A percentile compares a stretch with the other conserved stretches of the same genome.
phyloP scores from a whole-genome alignment of 2,329 filamentous ascomycete genomes.

The Cordyceps pruinosa region DNA sequence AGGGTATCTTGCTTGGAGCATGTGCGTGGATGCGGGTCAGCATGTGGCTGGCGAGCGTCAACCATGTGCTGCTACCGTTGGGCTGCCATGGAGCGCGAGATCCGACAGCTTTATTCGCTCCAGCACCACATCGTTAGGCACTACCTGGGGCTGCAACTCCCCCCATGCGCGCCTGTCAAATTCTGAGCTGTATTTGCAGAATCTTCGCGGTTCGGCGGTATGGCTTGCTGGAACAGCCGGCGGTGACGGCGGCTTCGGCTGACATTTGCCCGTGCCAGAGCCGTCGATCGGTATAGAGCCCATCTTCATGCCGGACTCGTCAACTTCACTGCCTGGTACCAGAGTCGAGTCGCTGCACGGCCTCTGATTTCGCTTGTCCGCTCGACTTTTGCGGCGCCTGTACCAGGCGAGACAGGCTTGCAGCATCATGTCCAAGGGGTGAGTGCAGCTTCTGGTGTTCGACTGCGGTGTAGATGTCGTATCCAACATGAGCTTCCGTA shows the following conservation, averaged over 20 bases:
- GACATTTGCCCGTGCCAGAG: neutral
- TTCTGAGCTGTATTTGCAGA: slow-evolving; percentile 6
- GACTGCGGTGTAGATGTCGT: neutral
- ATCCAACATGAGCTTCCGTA: neutral
- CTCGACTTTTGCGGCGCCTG: neutral
- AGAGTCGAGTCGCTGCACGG: neutral
- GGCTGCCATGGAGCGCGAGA: neutral
- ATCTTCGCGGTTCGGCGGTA: neutral
- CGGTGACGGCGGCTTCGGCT: neutral
- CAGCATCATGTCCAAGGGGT: slow-evolving; percentile 1
- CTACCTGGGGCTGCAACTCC: slow-evolving; percentile 20
- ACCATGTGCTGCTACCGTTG: neutral
- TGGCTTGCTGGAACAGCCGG: neutral
- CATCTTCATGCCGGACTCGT: slow-evolving; percentile 4
- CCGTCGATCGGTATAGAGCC: neutral
- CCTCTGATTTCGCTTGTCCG: neutral
- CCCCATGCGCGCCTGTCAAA: slow-evolving; percentile 16
- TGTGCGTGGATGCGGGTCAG: neutral
- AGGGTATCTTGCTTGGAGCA: neutral
- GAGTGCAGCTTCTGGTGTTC: neutral
- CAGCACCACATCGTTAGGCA: slow-evolving; percentile 12
- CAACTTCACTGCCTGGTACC: neutral
- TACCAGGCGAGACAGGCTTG: slow-evolving; percentile 6
- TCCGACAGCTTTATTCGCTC: neutral
- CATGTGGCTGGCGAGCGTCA: neutral